Conservation (phyloP, 805 yeast genomes). For the Saccharomycopsis selenospora region DNA sequence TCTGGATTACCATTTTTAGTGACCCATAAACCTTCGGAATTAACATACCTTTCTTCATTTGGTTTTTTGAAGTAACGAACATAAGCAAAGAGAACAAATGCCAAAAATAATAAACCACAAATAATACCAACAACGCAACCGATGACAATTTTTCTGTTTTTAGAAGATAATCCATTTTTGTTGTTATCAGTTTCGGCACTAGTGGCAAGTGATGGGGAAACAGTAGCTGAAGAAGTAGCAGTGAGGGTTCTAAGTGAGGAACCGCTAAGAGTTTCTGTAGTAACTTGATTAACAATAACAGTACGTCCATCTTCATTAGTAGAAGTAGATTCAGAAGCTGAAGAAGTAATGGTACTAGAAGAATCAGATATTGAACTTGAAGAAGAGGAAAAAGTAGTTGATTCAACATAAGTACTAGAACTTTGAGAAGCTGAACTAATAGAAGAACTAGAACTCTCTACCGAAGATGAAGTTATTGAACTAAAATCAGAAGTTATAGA, state of each 20-base stretch:
- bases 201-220: slow-evolving; percentile 22
- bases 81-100: slow-evolving; percentile 29
- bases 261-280: slow-evolving; percentile 28
- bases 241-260: slow-evolving; percentile 28
- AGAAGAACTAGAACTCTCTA: background rate
- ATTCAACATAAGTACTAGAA: background rate
- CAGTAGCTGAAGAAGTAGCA: slow-evolving; percentile 25
- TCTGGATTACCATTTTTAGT: slow-evolving; percentile 21
- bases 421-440: background rate
- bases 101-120: slow-evolving; percentile 46
- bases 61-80: slow-evolving; percentile 16
- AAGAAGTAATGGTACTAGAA: background rate
- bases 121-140: slow-evolving; percentile 72
- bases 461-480: slow-evolving; percentile 9
- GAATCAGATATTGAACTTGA: slow-evolving; percentile 21
- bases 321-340: slow-evolving; percentile 13
- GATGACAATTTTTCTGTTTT: slow-evolving; percentile 47
- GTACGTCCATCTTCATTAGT: slow-evolving; percentile 21
- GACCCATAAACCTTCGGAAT: slow-evolving; percentile 22
- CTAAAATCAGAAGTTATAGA: slow-evolving; percentile 13
- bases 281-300: slow-evolving; percentile 29
- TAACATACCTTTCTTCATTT: slow-evolving; percentile 19
- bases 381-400: slow-evolving; percentile 23
- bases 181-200: slow-evolving; percentile 17
- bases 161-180: slow-evolving; percentile 39